A percentile compares a stretch with the other conserved stretches of the same genome.
phyloP scores from a whole-genome alignment of 257 asterid genomes.

The Coffea eugenioides region DNA sequence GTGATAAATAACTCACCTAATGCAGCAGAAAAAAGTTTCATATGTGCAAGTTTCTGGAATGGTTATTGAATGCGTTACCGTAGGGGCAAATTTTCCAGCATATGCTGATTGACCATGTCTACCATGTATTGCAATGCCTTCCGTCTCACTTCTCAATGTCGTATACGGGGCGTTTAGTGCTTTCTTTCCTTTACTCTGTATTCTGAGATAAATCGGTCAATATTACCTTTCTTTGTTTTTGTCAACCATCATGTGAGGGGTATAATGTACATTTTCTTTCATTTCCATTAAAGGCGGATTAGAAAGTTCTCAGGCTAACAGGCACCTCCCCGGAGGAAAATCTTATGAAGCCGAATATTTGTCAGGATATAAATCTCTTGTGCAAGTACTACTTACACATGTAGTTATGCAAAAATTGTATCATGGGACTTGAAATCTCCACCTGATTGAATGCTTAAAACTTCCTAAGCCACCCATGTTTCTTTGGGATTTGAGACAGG shows the following conservation, averaged over 20 bases:
- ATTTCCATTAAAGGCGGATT: not conserved
- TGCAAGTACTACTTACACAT: not conserved
- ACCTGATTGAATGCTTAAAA: no score
- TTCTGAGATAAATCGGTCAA: not conserved
- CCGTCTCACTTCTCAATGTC: not conserved
- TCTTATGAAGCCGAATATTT: not conserved
- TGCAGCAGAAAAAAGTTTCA: constrained; percentile 9
- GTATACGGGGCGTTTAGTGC: not conserved
- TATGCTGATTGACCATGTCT: constrained; percentile 8
- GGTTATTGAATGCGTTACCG: constrained; percentile 25
- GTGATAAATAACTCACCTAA: not conserved
- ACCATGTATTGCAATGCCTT: constrained; percentile 13
- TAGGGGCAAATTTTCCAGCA: not conserved
- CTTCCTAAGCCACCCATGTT: no score
- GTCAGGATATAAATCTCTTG: not conserved
- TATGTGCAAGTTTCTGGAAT: constrained; percentile 22
- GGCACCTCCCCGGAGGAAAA: not conserved
- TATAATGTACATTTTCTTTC: constrained; percentile 2
- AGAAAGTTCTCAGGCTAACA: not conserved
- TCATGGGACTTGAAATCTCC: not conserved
- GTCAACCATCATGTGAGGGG: not conserved
- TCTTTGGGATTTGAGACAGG: no score
- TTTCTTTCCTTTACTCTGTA: not conserved
- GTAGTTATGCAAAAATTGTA: not conserved
- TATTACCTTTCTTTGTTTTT: not conserved